Percentiles rank a stretch among this genome's conserved stretches.
Evolutionary conservation across 352 stramenopile genomes (phyloP).

Genomic region (Globisporangium nagaii): DNA sequence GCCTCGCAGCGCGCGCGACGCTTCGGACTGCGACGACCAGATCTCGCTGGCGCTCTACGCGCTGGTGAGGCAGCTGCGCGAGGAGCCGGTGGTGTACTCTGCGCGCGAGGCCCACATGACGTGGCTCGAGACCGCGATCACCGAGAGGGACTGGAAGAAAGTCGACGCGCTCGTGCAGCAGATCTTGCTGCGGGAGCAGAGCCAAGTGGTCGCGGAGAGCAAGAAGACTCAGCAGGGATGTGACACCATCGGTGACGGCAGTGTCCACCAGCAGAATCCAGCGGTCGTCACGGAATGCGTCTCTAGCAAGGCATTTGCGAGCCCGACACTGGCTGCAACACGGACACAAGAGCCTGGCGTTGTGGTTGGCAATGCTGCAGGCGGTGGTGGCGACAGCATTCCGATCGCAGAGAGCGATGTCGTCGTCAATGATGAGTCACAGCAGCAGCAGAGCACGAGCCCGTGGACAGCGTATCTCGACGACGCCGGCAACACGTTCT

Average conservation of each 20-base stretch:
- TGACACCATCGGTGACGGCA: neutral
- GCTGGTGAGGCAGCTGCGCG: slow-evolving; percentile 46
- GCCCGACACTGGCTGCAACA: no score
- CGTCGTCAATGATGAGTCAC: neutral
- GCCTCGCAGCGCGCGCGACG: slow-evolving; percentile 57
- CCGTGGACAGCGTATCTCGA: slow-evolving; percentile 27
- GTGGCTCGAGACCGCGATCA: slow-evolving; percentile 68
- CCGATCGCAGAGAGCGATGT: neutral
- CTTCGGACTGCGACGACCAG: slow-evolving; percentile 35
- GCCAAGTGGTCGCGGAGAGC: slow-evolving; percentile 22
- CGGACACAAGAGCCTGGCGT: neutral
- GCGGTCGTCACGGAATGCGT: no score
- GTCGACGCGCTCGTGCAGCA: slow-evolving; percentile 66
- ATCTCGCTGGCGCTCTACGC: slow-evolving; percentile 55
- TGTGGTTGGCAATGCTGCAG: no score
- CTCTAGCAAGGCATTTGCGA: no score
- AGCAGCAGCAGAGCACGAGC: neutral
- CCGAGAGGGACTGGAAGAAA: slow-evolving; percentile 54
- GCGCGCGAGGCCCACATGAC: slow-evolving; percentile 52
- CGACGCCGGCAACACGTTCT: slow-evolving; percentile 28
- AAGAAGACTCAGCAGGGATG: slow-evolving; percentile 6
- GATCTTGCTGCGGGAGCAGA: slow-evolving; percentile 63
- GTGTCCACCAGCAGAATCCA: neutral
- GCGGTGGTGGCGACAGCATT: neutral
- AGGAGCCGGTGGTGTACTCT: slow-evolving; percentile 41